Conservation (phyloP, 495 filamentous ascomycete species). For the Aspergillus biplanus region DNA sequence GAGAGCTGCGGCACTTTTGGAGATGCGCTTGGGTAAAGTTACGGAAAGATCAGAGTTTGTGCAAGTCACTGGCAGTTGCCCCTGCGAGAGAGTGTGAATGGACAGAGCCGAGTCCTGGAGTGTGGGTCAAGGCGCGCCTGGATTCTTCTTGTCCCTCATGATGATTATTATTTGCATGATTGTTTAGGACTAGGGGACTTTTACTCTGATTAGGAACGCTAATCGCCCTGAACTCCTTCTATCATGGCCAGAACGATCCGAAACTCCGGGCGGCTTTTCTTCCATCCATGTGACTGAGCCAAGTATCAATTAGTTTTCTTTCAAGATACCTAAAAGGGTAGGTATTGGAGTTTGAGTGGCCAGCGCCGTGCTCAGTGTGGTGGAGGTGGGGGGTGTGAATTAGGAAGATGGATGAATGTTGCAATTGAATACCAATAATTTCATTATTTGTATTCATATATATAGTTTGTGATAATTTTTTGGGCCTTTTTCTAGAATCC, state of each 20-base stretch:
- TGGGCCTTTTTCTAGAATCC: too few relatives aligned
- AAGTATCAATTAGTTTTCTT: neutral
- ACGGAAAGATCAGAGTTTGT: slow-evolving; percentile 23
- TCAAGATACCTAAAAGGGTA: neutral
- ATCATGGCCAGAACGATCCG: slow-evolving; percentile 10
- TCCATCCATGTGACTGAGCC: slow-evolving; percentile 15
- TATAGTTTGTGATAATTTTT: too few relatives aligned
- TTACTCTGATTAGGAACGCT: neutral
- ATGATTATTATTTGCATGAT: slow-evolving; percentile 11
- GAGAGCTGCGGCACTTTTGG: slow-evolving; percentile 7
- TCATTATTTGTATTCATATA: too few relatives aligned
- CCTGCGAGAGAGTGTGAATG: slow-evolving; percentile 10
- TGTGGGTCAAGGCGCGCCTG: slow-evolving; percentile 21
- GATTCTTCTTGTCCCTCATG: slow-evolving; percentile 11
- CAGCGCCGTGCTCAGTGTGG: too few relatives aligned
- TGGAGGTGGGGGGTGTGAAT: too few relatives aligned
- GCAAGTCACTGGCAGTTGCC: slow-evolving; percentile 18
- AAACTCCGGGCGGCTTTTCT: slow-evolving; percentile 1
- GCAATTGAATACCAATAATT: too few relatives aligned
- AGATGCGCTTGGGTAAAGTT: slow-evolving; percentile 11
- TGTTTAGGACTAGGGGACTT: neutral
- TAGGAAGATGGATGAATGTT: too few relatives aligned
- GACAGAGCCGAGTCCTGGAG: slow-evolving; percentile 7
- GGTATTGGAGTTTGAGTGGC: neutral
- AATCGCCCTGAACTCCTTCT: slow-evolving; percentile 2